Evolutionary conservation across 2,329 filamentous ascomycete species (phyloP).

Genomic region (Colletotrichum agaves): DNA sequence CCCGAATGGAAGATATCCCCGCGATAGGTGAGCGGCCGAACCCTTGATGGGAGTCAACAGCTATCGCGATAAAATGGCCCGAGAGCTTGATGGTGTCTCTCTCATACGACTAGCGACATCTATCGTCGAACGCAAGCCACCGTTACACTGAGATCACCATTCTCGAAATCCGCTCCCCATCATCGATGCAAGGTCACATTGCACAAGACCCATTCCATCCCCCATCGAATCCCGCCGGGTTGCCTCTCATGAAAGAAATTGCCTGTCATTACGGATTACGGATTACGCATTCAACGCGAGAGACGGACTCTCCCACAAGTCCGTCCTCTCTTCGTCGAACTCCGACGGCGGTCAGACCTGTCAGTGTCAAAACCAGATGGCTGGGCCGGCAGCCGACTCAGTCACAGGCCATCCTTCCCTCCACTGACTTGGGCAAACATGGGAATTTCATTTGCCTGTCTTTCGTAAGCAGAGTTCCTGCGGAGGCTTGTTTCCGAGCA

Average conservation of each 20-base stretch:
- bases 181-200: not conserved
- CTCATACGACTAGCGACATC: slow-evolving; percentile 3
- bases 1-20: not conserved
- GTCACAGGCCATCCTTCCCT: not conserved
- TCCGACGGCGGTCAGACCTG: not conserved
- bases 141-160: slow-evolving; percentile 3
- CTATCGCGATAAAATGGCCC: slow-evolving; percentile 2
- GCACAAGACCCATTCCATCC: not conserved
- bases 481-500: not conserved
- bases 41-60: not conserved
- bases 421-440: not conserved
- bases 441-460: slow-evolving; percentile 21
- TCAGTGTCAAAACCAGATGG: slow-evolving; percentile 6
- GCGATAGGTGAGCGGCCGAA: not conserved
- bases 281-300: not conserved
- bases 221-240: not conserved
- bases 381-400: not conserved
- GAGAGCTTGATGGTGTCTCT: slow-evolving; percentile 3
- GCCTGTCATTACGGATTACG: not conserved
- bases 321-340: not conserved
- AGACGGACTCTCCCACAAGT: too few species aligned
- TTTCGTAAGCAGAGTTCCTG: not conserved
- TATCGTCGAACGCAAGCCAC: not conserved
- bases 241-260: too few species aligned
- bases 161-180: not conserved